Percentiles rank a stretch among this genome's conserved stretches.
Conservation (phyloP, 768 basidiomycete genomes). For the Rhodocollybia butyracea region DNA sequence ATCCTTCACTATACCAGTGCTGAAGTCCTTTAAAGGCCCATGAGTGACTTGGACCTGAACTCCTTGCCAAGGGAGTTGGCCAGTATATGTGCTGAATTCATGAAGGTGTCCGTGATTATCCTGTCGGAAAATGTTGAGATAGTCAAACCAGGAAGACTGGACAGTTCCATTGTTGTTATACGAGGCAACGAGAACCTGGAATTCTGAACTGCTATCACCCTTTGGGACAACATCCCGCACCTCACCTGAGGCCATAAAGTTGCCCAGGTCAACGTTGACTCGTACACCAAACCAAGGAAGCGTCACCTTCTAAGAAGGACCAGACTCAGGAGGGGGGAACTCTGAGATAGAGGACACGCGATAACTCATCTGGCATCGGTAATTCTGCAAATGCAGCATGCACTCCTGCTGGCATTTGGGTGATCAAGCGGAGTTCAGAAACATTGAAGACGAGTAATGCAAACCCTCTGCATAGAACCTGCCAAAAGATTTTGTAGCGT, state of each 20-base stretch:
- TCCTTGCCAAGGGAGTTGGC: background rate
- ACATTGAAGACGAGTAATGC: background rate
- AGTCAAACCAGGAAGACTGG: background rate
- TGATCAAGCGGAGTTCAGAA: background rate
- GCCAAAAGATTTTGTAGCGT: background rate
- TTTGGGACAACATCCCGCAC: background rate
- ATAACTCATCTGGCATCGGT: background rate
- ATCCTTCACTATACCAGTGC: background rate
- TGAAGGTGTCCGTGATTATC: background rate
- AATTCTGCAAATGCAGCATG: background rate
- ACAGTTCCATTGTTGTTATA: background rate
- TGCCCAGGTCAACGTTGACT: background rate
- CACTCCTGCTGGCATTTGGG: background rate
- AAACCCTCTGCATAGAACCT: background rate
- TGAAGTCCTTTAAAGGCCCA: background rate
- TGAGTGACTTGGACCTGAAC: background rate
- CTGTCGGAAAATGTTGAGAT: background rate
- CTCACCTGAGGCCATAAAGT: background rate
- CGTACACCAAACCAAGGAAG: background rate
- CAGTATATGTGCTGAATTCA: background rate
- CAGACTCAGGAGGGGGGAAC: background rate
- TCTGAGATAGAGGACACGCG: background rate
- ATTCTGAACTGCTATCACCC: background rate
- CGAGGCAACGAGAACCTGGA: background rate
- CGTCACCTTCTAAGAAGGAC: background rate